A percentile compares a stretch with the other conserved stretches of the same genome.
phyloP scores from a whole-genome alignment of 805 yeast genomes.

The Kazachstania viticola region DNA sequence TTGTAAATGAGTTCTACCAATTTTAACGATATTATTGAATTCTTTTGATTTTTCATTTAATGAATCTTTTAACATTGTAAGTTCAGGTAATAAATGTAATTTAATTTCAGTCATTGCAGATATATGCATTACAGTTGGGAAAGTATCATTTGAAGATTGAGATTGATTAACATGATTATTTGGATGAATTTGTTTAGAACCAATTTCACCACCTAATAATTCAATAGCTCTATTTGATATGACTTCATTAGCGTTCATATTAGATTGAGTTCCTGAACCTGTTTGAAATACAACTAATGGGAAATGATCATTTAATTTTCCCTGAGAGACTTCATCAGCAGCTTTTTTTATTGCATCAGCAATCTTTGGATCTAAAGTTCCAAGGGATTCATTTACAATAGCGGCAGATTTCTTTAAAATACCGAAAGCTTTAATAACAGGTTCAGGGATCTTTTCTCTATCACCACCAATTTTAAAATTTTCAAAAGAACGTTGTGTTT shows the following conservation, averaged over 20 bases:
- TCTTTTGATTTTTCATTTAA: conserved; percentile 68
- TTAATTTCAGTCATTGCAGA: conserved; percentile 91
- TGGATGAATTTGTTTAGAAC: conserved; percentile 92
- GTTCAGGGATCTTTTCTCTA: conserved; percentile 86
- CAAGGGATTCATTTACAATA: conserved; percentile 71
- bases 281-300: conserved; percentile 98
- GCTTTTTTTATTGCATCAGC: conserved; percentile 83
- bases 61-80: conserved; percentile 67
- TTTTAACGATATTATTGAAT: conserved; percentile 83
- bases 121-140: conserved; percentile 99
- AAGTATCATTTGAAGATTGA: conserved; percentile 97
- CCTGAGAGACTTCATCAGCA: conserved; percentile 89
- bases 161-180: conserved; percentile 98
- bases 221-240: conserved; percentile 98
- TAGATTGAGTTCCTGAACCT: conserved; percentile 96
- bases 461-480: conserved; percentile 92
- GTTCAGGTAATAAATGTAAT: conserved; percentile 64
- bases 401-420: conserved; percentile 91
- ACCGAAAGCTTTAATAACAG: conserved; percentile 87
- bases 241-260: conserved; percentile 98
- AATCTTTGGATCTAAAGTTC: conserved; percentile 72
- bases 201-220: conserved; percentile 81
- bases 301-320: conserved; percentile 87
- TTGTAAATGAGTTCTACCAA: conserved; percentile 97
- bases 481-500: conserved; percentile 84